Conservation (phyloP, 768 basidiomycete species). For the Leccinum truebloodii region DNA sequence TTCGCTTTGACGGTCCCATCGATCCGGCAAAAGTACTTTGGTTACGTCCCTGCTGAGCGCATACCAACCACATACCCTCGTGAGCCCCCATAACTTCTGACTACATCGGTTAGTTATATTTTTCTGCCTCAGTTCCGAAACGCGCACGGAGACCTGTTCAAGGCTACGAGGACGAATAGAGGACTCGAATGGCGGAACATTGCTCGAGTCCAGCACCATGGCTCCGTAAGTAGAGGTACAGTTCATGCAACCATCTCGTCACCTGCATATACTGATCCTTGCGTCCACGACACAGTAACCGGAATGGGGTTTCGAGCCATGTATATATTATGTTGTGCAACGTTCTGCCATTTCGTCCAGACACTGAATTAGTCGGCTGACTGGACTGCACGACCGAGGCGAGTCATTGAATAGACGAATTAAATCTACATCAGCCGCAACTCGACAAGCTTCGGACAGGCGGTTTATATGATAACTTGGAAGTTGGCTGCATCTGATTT, state of each 20-base stretch:
- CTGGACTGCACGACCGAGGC: not conserved
- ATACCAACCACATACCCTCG: slow-evolving; percentile 79
- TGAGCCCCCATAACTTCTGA: slow-evolving; percentile 40
- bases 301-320: slow-evolving; percentile 2
- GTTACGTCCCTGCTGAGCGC: slow-evolving; percentile 67
- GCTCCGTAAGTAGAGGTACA: slow-evolving; percentile 10
- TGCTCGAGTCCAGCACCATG: not conserved
- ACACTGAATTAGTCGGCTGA: not conserved
- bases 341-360: not conserved
- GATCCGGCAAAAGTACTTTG: slow-evolving; percentile 65
- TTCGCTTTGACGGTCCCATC: slow-evolving; percentile 78
- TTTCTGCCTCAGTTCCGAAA: slow-evolving; percentile 56
- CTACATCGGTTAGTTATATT: too few relatives aligned
- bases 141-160: slow-evolving; percentile 65
- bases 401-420: not conserved
- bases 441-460: not conserved
- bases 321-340: slow-evolving; percentile 4
- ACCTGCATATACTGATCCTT: not conserved
- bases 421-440: not conserved
- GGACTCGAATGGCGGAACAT: not conserved
- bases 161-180: slow-evolving; percentile 71
- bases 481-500: not conserved
- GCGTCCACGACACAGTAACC: not conserved
- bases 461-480: not conserved
- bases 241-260: not conserved